Conservation (phyloP, 768 basidiomycete genomes). For the Pleurotus eryngii region DNA sequence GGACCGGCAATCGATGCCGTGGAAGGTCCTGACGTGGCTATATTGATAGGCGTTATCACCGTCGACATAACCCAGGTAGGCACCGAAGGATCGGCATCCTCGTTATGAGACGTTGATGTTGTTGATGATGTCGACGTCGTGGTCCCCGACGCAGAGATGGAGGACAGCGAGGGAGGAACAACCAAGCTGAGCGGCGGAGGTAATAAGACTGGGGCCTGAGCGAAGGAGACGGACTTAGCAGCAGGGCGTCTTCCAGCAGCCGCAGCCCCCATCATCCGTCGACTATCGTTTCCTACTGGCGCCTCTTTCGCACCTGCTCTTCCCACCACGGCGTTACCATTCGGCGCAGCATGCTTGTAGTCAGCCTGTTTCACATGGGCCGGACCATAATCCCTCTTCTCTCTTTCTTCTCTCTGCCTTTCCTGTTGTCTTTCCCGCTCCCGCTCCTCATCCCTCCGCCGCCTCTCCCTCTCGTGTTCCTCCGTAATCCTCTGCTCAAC, state of each 20-base stretch:
- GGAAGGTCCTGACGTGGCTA: background rate
- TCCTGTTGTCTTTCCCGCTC: conserved; percentile 28
- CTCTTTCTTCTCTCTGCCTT: conserved; percentile 17
- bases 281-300: conserved; percentile 9
- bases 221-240: conserved; percentile 50
- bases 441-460: conserved; percentile 23
- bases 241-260: conserved; percentile 33
- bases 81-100: background rate
- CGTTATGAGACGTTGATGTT: background rate
- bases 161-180: background rate
- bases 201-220: conserved; percentile 22
- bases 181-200: background rate
- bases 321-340: conserved; percentile 19
- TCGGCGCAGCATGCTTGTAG: conserved; percentile 26
- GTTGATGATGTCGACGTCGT: background rate
- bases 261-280: conserved; percentile 21
- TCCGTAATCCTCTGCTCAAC: conserved; percentile 56
- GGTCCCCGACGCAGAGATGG: background rate
- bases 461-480: conserved; percentile 34
- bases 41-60: background rate
- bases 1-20: background rate
- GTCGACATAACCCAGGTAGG: background rate
- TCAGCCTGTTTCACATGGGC: background rate
- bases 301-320: conserved; percentile 24
- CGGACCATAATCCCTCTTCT: conserved; percentile 11